These are phyloP conservation scores for Penicillium griseofulvum DNA, from an alignment of 2,329 filamentous ascomycete genomes.

Conservation along the genomic window DNA sequence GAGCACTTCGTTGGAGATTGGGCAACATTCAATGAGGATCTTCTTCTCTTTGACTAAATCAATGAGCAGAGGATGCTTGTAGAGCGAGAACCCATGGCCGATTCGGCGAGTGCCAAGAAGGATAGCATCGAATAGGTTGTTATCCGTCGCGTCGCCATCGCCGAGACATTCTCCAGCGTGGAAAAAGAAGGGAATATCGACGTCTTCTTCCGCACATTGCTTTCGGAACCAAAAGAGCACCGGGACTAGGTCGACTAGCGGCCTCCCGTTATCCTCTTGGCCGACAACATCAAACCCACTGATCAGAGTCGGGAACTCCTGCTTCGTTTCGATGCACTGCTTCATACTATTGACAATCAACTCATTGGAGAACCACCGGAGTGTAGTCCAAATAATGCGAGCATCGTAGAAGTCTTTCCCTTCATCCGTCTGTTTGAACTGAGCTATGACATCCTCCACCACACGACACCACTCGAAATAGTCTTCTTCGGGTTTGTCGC, in stretches of 20 bases:
- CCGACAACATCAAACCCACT: constrained; percentile 88
- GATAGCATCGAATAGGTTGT: constrained; percentile 86
- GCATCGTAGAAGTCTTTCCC: constrained; percentile 80
- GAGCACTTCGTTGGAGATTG: constrained; percentile 85
- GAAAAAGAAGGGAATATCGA: constrained; percentile 92
- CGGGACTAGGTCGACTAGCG: constrained; percentile 73
- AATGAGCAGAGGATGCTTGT: constrained; percentile 85
- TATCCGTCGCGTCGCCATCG: constrained; percentile 71
- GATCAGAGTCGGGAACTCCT: constrained; percentile 73
- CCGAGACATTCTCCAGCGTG: constrained; percentile 88
- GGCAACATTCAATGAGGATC: constrained; percentile 86
- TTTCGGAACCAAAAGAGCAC: constrained; percentile 93
- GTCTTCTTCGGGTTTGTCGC: constrained; percentile 64
- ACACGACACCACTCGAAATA: constrained; percentile 68
- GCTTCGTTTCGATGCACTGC: constrained; percentile 77
- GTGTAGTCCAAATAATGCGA: constrained; percentile 78
- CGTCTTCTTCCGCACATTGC: constrained; percentile 70
- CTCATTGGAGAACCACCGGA: constrained; percentile 64
- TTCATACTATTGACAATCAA: constrained; percentile 78
- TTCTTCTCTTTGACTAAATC: constrained; percentile 85
- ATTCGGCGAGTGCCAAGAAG: constrained; percentile 84
- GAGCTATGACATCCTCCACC: constrained; percentile 72
- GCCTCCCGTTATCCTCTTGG: constrained; percentile 75
- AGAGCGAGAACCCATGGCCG: constrained; percentile 83
- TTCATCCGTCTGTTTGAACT: constrained; percentile 69